Evolutionary conservation across 305 asterid species (phyloP).

Genomic region (Fraxinus xanthoxyloides): DNA sequence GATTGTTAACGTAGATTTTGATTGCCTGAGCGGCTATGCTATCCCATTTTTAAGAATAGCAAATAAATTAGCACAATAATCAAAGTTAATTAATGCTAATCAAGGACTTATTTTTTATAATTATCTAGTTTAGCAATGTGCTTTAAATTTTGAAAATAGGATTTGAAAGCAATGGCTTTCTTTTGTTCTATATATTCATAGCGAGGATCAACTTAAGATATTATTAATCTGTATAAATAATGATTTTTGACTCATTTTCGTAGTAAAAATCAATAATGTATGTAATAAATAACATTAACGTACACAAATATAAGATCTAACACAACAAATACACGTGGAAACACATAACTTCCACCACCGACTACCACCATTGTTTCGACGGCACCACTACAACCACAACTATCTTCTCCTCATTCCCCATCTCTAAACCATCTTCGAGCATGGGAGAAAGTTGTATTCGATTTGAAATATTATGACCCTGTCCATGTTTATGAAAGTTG

Average conservation of each 20-base stretch:
- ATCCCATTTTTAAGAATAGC: neutral
- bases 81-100: neutral
- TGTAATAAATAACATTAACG: too few relatives aligned
- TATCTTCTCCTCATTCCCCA: neutral
- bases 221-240: too few relatives aligned
- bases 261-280: neutral
- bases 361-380: too few relatives aligned
- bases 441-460: neutral
- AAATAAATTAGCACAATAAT: neutral
- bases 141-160: neutral
- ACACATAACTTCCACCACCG: neutral
- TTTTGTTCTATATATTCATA: neutral
- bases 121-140: neutral
- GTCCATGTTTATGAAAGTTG: neutral
- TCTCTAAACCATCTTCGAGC: neutral
- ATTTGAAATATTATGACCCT: neutral
- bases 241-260: too few relatives aligned
- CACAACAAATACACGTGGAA: neutral
- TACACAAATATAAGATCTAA: too few relatives aligned
- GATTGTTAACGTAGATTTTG: neutral
- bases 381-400: neutral
- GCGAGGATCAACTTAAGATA: too few relatives aligned
- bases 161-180: neutral
- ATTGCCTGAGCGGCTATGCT: neutral
- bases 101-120: neutral